Conservation (phyloP, 2,329 filamentous ascomycete species). For the Plectosphaerella cucumerina region DNA sequence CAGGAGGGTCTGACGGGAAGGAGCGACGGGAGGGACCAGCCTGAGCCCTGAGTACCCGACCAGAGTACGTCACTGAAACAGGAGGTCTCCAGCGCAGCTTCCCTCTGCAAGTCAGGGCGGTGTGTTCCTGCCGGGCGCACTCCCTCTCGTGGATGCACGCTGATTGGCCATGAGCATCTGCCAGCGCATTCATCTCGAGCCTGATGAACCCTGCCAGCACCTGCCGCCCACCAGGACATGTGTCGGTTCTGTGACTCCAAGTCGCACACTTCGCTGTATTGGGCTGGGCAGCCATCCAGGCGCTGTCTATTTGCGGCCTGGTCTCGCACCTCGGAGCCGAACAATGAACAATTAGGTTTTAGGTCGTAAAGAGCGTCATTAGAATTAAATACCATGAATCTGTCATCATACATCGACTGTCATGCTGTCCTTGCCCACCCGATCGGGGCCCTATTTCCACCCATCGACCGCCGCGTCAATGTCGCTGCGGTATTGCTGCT, state of each 20-base stretch:
- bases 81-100: not conserved
- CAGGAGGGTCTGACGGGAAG: not conserved
- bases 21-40: not conserved
- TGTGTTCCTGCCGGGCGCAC: not conserved
- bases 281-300: too few species aligned
- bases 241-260: too few species aligned
- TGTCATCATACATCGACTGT: not conserved
- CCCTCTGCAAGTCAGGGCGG: not conserved
- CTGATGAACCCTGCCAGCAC: constrained; percentile 11
- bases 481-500: constrained; percentile 75
- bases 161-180: not conserved
- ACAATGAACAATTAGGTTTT: not conserved
- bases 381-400: constrained; percentile 1
- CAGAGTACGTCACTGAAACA: not conserved
- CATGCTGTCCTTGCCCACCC: not conserved
- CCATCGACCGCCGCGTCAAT: constrained; percentile 58
- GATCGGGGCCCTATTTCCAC: constrained; percentile 2
- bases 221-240: not conserved
- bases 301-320: too few species aligned
- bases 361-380: constrained; percentile 4
- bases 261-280: too few species aligned
- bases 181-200: not conserved
- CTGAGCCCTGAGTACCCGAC: not conserved
- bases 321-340: not conserved
- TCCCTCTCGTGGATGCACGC: not conserved